phyloP scores from a whole-genome alignment of 2,329 filamentous ascomycete genomes.

The Anthostomella pinea region DNA sequence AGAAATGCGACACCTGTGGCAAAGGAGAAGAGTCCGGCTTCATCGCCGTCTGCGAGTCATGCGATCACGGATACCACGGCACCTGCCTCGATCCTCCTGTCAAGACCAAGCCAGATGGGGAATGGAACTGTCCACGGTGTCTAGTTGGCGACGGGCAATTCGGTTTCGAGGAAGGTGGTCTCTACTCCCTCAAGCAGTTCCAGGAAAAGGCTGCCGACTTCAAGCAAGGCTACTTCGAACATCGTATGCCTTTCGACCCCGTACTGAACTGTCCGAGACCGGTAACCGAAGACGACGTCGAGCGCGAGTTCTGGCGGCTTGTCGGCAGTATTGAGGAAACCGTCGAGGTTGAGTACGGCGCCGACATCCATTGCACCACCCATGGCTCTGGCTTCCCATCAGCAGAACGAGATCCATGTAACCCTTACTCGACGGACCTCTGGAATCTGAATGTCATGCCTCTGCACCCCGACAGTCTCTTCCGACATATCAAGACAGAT shows the following conservation, averaged over 20 bases:
- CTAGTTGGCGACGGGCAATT: slow-evolving; percentile 95
- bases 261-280: slow-evolving; percentile 75
- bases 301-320: slow-evolving; percentile 93
- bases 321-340: slow-evolving; percentile 93
- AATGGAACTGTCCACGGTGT: slow-evolving; percentile 96
- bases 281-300: slow-evolving; percentile 91
- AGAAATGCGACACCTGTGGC: slow-evolving; percentile 85
- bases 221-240: slow-evolving; percentile 89
- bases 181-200: slow-evolving; percentile 94
- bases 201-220: slow-evolving; percentile 95
- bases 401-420: slow-evolving; percentile 82
- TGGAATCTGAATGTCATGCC: slow-evolving; percentile 97
- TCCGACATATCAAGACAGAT: slow-evolving; percentile 96
- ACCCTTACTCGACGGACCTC: slow-evolving; percentile 82
- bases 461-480: slow-evolving; percentile 85
- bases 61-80: slow-evolving; percentile 83
- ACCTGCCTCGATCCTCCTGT: slow-evolving; percentile 85
- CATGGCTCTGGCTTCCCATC: slow-evolving; percentile 97
- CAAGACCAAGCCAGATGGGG: slow-evolving; percentile 71
- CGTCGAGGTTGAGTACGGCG: slow-evolving; percentile 96
- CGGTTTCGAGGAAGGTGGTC: slow-evolving; percentile 92
- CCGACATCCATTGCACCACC: slow-evolving; percentile 96
- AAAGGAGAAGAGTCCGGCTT: slow-evolving; percentile 69
- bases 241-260: slow-evolving; percentile 84
- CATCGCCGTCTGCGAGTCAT: slow-evolving; percentile 84